These are phyloP conservation scores for Penicillium coffeae DNA, from an alignment of 495 filamentous ascomycete species.

Conservation along the genomic window DNA sequence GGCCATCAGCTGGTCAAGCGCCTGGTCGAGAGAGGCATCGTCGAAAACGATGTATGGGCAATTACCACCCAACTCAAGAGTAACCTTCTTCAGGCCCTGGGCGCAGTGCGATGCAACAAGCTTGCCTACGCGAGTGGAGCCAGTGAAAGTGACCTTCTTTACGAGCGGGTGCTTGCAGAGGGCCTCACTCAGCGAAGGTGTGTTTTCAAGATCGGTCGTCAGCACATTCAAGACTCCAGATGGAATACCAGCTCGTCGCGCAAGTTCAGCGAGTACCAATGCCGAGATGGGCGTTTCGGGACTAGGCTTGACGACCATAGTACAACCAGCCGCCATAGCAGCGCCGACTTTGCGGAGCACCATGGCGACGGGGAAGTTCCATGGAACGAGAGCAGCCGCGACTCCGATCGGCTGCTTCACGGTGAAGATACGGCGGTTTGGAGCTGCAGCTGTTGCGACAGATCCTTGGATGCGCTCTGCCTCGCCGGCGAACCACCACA, in stretches of 20 bases:
- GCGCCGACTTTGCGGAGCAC: slow-evolving; percentile 65
- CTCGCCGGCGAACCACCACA: slow-evolving; percentile 65
- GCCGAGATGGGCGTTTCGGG: slow-evolving; percentile 58
- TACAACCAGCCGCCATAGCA: slow-evolving; percentile 69
- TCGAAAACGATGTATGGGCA: slow-evolving; percentile 73
- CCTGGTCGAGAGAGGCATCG: slow-evolving; percentile 64
- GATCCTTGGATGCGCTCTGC: slow-evolving; percentile 66
- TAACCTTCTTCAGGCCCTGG: slow-evolving; percentile 65
- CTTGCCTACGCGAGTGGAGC: slow-evolving; percentile 62
- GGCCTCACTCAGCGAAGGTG: slow-evolving; percentile 58
- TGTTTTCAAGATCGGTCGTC: slow-evolving; percentile 58
- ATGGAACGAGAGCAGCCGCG: slow-evolving; percentile 60
- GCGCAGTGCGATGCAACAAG: slow-evolving; percentile 57
- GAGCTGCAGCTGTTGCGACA: slow-evolving; percentile 50
- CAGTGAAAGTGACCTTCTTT: slow-evolving; percentile 73
- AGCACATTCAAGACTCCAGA: slow-evolving; percentile 55
- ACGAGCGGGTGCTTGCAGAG: slow-evolving; percentile 62
- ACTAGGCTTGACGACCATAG: slow-evolving; percentile 59
- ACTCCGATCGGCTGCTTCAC: slow-evolving; percentile 69
- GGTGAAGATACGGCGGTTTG: slow-evolving; percentile 62
- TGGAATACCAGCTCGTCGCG: slow-evolving; percentile 51
- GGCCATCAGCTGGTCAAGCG: slow-evolving; percentile 55
- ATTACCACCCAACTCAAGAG: slow-evolving; percentile 71
- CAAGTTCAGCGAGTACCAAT: slow-evolving; percentile 50
- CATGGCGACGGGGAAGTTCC: slow-evolving; percentile 65